These are phyloP conservation scores for Kluyveromyces siamensis DNA, from an alignment of 805 yeast species.

Conservation along the genomic window DNA sequence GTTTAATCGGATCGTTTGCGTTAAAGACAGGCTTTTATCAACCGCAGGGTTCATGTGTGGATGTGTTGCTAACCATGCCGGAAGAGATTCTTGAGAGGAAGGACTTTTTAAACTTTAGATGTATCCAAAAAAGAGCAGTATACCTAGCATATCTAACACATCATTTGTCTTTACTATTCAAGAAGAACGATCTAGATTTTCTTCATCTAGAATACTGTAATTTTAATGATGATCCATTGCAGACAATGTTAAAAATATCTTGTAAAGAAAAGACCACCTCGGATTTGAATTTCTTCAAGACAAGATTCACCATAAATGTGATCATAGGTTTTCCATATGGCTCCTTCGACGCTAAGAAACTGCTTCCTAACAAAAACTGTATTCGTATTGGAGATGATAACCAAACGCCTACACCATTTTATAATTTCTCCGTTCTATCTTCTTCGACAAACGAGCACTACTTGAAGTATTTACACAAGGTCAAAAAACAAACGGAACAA, in stretches of 20 bases:
- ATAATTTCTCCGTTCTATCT: slow-evolving; percentile 72
- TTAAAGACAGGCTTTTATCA: slow-evolving; percentile 68
- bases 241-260: slow-evolving; percentile 64
- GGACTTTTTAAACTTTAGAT: slow-evolving; percentile 85
- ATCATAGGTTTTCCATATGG: slow-evolving; percentile 66
- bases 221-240: slow-evolving; percentile 65
- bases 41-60: slow-evolving; percentile 61
- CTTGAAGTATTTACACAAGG: slow-evolving; percentile 65
- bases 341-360: slow-evolving; percentile 63
- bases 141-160: slow-evolving; percentile 74
- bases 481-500: slow-evolving; percentile 66
- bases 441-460: slow-evolving; percentile 61
- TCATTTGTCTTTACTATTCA: slow-evolving; percentile 44
- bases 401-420: slow-evolving; percentile 70
- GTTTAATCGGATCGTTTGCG: slow-evolving; percentile 85
- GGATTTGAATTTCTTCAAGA: slow-evolving; percentile 53
- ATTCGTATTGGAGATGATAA: slow-evolving; percentile 54
- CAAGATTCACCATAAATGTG: slow-evolving; percentile 63
- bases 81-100: slow-evolving; percentile 63
- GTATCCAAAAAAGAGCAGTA: slow-evolving; percentile 81
- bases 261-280: slow-evolving; percentile 27
- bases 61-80: slow-evolving; percentile 81
- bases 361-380: slow-evolving; percentile 74
- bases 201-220: slow-evolving; percentile 52
- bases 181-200: slow-evolving; percentile 41